Evolutionary conservation across 2,329 filamentous ascomycete species (phyloP).

Genomic region (Curvularia sp.): DNA sequence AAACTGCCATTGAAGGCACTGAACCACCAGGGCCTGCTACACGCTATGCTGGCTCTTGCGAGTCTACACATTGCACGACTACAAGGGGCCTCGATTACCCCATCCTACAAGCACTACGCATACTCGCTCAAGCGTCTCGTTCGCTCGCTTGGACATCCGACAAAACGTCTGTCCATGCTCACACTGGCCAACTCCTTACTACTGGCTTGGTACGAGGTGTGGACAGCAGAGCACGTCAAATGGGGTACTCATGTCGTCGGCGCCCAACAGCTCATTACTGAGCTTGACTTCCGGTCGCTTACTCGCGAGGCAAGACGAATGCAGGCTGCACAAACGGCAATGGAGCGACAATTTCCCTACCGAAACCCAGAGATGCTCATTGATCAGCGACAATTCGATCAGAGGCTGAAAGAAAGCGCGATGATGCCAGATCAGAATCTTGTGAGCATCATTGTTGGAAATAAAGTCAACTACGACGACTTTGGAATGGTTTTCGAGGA

Average conservation of each 20-base stretch:
- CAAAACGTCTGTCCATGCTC: constrained; percentile 73
- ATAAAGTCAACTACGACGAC: constrained; percentile 64
- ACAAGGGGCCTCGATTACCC: constrained; percentile 74
- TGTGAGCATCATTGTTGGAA: constrained; percentile 65
- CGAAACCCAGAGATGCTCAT: constrained; percentile 44
- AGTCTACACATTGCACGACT: constrained; percentile 88
- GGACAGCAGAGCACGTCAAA: constrained; percentile 91
- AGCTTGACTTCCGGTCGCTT: constrained; percentile 79
- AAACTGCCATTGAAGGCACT: constrained; percentile 81
- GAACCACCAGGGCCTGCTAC: constrained; percentile 83
- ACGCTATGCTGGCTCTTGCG: constrained; percentile 86
- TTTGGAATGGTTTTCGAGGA: constrained; percentile 59
- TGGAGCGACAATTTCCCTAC: constrained; percentile 48
- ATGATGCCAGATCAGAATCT: constrained; percentile 56
- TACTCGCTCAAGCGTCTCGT: constrained; percentile 80
- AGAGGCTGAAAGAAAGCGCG: constrained; percentile 56
- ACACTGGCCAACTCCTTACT: constrained; percentile 89
- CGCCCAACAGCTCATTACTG: constrained; percentile 78
- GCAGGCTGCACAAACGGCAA: constrained; percentile 58
- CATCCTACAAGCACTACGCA: constrained; percentile 91
- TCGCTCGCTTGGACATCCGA: constrained; percentile 74
- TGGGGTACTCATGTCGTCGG: constrained; percentile 94
- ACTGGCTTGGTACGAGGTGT: constrained; percentile 91
- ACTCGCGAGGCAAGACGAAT: constrained; percentile 73
- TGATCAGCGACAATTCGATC: constrained; percentile 35